Conservation (phyloP, 2,329 filamentous ascomycete species). For the Mollisiaceae sp. region DNA sequence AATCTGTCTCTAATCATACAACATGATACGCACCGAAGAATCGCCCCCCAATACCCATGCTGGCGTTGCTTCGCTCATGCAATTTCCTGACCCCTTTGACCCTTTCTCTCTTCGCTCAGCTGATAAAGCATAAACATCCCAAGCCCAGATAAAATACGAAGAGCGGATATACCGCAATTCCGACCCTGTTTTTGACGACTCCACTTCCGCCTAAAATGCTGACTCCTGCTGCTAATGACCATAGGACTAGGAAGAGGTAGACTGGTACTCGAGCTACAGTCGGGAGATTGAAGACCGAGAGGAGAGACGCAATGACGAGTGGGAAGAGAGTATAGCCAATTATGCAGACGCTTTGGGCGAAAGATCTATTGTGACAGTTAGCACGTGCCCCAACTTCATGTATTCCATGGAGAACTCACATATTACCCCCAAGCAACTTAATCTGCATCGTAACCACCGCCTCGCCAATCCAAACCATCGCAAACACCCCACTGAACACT, state of each 20-base stretch:
- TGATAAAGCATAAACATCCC: constrained; percentile 93
- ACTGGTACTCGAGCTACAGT: constrained; percentile 87
- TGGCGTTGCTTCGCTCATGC: neutral
- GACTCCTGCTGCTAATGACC: constrained; percentile 93
- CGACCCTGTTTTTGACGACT: constrained; percentile 92
- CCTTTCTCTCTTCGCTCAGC: constrained; percentile 7
- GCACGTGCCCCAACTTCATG: constrained; percentile 33
- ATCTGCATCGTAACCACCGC: constrained; percentile 98
- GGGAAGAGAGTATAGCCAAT: constrained; percentile 99
- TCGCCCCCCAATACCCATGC: neutral
- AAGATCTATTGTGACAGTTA: constrained; percentile 68
- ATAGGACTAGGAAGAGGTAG: constrained; percentile 84
- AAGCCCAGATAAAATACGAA: constrained; percentile 94
- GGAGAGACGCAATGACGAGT: constrained; percentile 86
- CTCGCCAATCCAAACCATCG: constrained; percentile 95
- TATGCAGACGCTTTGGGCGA: constrained; percentile 96
- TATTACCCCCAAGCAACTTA: constrained; percentile 93
- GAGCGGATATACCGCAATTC: constrained; percentile 90
- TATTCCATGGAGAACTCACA: constrained; percentile 65
- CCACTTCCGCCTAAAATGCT: constrained; percentile 96
- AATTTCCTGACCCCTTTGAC: neutral
- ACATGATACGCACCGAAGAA: constrained; percentile 10
- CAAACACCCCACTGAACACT: constrained; percentile 96
- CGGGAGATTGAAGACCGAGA: constrained; percentile 82
- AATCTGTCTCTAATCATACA: constrained; percentile 10